Evolutionary conservation across 495 filamentous ascomycete genomes (phyloP), one percentile per base, ranked within the genome.

Genomic region (Parathielavia appendiculata): DNA sequence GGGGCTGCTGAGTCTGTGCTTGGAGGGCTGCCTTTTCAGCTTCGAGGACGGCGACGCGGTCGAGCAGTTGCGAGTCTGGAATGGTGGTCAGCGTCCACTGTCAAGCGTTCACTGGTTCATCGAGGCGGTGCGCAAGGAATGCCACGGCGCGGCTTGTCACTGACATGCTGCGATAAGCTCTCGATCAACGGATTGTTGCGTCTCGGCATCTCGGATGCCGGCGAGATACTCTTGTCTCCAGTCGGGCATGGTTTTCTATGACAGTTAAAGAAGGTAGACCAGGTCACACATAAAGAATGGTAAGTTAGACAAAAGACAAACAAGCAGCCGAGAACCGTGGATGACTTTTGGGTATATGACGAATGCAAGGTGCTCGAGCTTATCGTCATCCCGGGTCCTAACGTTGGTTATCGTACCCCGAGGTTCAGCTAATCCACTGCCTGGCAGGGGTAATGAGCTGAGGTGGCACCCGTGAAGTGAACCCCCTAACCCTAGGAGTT

Each of bases 41-140:
- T 69, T 85, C 76, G 52, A 85, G 73, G 19, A 71, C 69, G 26
- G 83, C 73, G 49, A 87, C 76, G 46, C 86, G 82, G 72, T 89
- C 87, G 51, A 83, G 83, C 22, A 92, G 82, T 51, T 79, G 78
- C 38, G 85, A 84, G 76, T 86, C 89, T 91, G 61, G 43, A 58
- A n/a, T 26, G 16, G 41, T 36, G 50, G 63, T 66, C 50, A 70
- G 67, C 19, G 49, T 58, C 14, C 39, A 34, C 54, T 47, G 40
- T 47, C 22, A 30, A 11, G 2, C 7, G 5, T 46, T 30, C 4
- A 22, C 12, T 22, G 16, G 0, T 32, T 11, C 7, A 22, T 4
- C n/a, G n/a, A 1, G 7, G 16, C 20, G 7, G 11, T 38, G 19
- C 3, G 48, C n/a, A 22, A 20, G 12, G 32, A 9, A 14, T 34